phyloP scores from a whole-genome alignment of 2,329 filamentous ascomycete genomes.

The Colletotrichum godetiae region DNA sequence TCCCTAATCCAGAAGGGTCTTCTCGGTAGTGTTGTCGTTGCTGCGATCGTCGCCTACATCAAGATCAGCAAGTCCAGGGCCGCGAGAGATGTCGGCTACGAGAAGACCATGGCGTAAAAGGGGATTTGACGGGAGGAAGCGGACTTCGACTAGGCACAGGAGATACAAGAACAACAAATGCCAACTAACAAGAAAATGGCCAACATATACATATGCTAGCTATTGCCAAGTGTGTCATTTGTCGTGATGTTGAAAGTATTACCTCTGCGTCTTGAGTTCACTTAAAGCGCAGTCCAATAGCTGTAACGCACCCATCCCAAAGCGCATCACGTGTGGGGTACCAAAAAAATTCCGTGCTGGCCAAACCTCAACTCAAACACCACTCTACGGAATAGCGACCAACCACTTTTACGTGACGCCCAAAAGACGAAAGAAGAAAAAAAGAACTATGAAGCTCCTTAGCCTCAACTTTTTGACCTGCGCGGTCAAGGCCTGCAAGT shows the following conservation, averaged over 20 bases:
- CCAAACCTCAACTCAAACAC: slow-evolving; percentile 27
- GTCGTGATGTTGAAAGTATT: neutral
- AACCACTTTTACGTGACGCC: neutral
- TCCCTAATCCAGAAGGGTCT: slow-evolving; percentile 61
- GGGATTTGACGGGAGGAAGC: neutral
- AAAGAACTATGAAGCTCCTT: slow-evolving; percentile 83
- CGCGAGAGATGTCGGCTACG: slow-evolving; percentile 48
- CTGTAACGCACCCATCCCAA: slow-evolving; percentile 24
- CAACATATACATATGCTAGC: neutral
- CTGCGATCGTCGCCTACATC: slow-evolving; percentile 57
- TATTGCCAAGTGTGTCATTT: no score
- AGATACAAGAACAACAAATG: slow-evolving; percentile 12
- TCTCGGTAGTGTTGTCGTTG: slow-evolving; percentile 60
- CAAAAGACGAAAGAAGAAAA: neutral
- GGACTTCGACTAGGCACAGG: neutral
- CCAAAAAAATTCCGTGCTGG: slow-evolving; percentile 30
- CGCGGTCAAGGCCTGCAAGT: slow-evolving; percentile 94
- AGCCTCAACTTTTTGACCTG: slow-evolving; percentile 97
- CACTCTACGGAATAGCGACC: neutral
- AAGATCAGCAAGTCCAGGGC: slow-evolving; percentile 49
- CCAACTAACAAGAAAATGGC: neutral
- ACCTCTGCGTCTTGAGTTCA: neutral
- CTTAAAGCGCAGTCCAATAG: slow-evolving; percentile 11
- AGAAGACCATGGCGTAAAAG: slow-evolving; percentile 56
- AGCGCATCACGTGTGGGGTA: slow-evolving; percentile 35